These are phyloP conservation scores for Dipodascopsis tothii DNA, from an alignment of 805 yeast species.

Conservation along the genomic window DNA sequence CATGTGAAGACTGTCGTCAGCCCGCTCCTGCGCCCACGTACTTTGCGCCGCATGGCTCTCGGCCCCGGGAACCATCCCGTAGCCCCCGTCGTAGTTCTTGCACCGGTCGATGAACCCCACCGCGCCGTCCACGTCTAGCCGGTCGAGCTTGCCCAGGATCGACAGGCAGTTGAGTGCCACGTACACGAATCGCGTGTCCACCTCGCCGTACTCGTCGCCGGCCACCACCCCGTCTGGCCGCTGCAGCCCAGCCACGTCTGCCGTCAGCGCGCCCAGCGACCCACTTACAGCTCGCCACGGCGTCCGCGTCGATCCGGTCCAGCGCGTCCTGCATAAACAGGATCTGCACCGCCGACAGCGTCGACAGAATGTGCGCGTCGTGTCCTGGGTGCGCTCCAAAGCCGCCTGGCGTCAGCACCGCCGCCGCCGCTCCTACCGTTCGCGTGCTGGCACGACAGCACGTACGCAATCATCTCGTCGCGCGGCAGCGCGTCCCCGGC, in stretches of 20 bases:
- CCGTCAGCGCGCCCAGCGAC: constrained; percentile 30
- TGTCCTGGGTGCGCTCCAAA: constrained; percentile 86
- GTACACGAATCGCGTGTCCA: constrained; percentile 86
- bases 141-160: constrained; percentile 55
- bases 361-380: constrained; percentile 78
- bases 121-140: constrained; percentile 48
- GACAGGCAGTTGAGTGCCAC: constrained; percentile 69
- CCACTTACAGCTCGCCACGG: constrained; percentile 36
- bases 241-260: constrained; percentile 39
- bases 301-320: constrained; percentile 34
- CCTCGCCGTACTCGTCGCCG: constrained; percentile 88
- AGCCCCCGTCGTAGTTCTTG: constrained; percentile 91
- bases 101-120: constrained; percentile 59
- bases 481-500: constrained; percentile 51
- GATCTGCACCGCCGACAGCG: constrained; percentile 81
- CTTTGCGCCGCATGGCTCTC: constrained; percentile 91
- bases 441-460: constrained; percentile 51
- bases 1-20: constrained; percentile 54
- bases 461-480: constrained; percentile 59
- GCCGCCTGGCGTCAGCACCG: constrained; percentile 47
- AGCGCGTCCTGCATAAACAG: constrained; percentile 58
- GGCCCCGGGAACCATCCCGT: constrained; percentile 88
- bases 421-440: constrained; percentile 26
- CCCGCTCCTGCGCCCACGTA: neutral
- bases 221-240: constrained; percentile 44